phyloP scores from a whole-genome alignment of 192 early-diverging fungal genomes.

The Podochytrium sp. region DNA sequence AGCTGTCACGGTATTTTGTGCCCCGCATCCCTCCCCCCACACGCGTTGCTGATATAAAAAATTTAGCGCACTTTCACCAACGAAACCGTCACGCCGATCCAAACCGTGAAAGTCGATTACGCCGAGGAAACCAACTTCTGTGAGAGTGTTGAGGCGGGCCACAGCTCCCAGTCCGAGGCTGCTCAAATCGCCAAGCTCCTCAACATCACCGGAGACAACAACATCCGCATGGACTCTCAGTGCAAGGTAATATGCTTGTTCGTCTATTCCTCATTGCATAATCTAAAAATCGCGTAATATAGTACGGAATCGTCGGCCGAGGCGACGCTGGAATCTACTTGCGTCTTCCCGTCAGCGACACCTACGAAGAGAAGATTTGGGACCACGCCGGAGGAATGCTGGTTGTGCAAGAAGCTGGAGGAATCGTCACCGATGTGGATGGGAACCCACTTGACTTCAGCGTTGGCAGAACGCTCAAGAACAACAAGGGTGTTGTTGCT shows the following conservation, averaged over 20 bases:
- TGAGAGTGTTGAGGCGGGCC: conserved; percentile 93
- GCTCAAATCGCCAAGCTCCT: conserved; percentile 74
- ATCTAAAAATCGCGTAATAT: no score
- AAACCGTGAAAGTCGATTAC: conserved; percentile 55
- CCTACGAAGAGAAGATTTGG: conserved; percentile 99
- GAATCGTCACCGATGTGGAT: conserved; percentile 79
- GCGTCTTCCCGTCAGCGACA: conserved; percentile 73
- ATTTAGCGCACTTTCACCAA: conserved; percentile 57
- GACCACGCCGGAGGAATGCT: conserved; percentile 95
- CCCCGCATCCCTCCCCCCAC: not conserved
- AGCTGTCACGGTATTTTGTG: conserved; percentile 76
- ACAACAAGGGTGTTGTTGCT: conserved; percentile 91
- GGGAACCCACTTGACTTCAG: conserved; percentile 91
- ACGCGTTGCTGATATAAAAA: not conserved
- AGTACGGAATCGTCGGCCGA: conserved; percentile 85
- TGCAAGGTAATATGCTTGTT: no score
- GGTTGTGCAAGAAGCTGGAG: conserved; percentile 92
- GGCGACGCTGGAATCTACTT: conserved; percentile 96
- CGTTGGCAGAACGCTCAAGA: conserved; percentile 76
- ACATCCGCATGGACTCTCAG: conserved; percentile 96
- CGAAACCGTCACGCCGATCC: conserved; percentile 63
- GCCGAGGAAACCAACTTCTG: conserved; percentile 78
- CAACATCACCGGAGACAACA: conserved; percentile 71
- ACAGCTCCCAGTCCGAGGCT: conserved; percentile 84
- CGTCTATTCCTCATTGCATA: no score